Base-by-base conservation (phyloP, 2,329 filamentous ascomycete species). In the Aspergillus sp. region DNA sequence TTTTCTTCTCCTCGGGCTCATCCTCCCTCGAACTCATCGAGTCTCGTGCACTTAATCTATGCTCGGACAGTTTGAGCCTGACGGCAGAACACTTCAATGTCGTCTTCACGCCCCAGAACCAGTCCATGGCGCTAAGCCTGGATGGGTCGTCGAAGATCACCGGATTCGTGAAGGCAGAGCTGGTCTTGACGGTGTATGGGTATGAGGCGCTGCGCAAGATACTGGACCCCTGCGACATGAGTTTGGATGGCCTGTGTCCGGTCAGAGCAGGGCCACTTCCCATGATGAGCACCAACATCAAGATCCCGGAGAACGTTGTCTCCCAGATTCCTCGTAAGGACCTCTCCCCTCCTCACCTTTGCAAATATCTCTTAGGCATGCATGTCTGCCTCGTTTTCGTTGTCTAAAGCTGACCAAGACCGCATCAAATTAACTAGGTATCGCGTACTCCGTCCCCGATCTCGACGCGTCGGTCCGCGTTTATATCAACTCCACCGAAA, bases 31-130 rank as follows among this genome's bases (percentile, higher is more conserved):
- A 52, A 11, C 51, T 60, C 6, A 61, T 61, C 54, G 57, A 61
- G 14, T 61, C 59, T n/a, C 54, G 52, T 6, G 56, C 59, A 36
- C 84, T 97, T 67, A 92, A 91, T 76, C 85, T 90, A 51, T 97
- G 93, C 78, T 90, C 93, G 82, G 81, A 87, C 60, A 89, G 94
- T 77, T 94, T 90, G 29, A 88, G 87, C 71, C 96, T 97, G 77
- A 90, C 90, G 4, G 92, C 93, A 68, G 92, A 89, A 68, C 84
- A 95, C 60, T 96, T 97, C 85, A 89, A 96, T 68, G 90, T 96
- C 50, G 73, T 84, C 59, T 87, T 88, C 74, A 78, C 81, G 11
- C 73, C 82, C 1, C 79, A 83, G 73, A 96, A 96, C 78, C 83
- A 84, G 67, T 88, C 87, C 32, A 82, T 94, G 55, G 80, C 82